Evolutionary conservation across 2,329 filamentous ascomycete species (phyloP), one percentile per base, ranked within the genome.

Genomic region (Davidsoniella eucalypti): DNA sequence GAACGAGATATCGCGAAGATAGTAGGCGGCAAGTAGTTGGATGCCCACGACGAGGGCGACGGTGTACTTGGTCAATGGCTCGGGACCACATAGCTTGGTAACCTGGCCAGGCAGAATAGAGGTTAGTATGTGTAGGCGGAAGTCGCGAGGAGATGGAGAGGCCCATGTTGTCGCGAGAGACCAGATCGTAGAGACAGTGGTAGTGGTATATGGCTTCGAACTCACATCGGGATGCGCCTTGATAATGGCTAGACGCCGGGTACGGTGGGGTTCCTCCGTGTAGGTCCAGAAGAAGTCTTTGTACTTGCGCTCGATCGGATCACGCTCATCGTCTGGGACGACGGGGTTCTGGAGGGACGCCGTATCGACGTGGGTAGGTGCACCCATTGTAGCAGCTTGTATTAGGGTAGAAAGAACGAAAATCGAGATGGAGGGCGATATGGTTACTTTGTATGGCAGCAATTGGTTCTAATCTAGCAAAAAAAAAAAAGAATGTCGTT

Each of bases 231-330:
- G 92, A 63, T 98, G 90, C 50, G 90, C 88, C 70, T 95, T 96
- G 67, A 98, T 96, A 60, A 98, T 98, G 55, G 87, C 87, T 58
- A 90, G 78, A 52, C 92, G 78, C 58, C 92, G 75, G 29, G 90
- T 92, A 58, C 87, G 79, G 67, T 98, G 92, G 55, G 92, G 92
- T 67, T 98, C 92, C 65, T 98, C 92, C 8, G 92, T 95, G 63
- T 98, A 96, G 39, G 92, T 94, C 92, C 93, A 96, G 69, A 94
- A 94, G 73, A 96, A 96, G 64, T 73, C 65, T 49, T 65, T 61
- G 52, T 67, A 54, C 49, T 55, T 53, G 51, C 49, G 49, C 47
- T 56, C 53, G 17, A 54, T 49, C 16, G 51, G 49, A 16, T 53
- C 47, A 17, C 52, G 44, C 23, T 53, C 29, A 33, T 44, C 40